These are phyloP conservation scores for Metschnikowia anglica DNA, from an alignment of 805 yeast genomes.

Conservation along the genomic window DNA sequence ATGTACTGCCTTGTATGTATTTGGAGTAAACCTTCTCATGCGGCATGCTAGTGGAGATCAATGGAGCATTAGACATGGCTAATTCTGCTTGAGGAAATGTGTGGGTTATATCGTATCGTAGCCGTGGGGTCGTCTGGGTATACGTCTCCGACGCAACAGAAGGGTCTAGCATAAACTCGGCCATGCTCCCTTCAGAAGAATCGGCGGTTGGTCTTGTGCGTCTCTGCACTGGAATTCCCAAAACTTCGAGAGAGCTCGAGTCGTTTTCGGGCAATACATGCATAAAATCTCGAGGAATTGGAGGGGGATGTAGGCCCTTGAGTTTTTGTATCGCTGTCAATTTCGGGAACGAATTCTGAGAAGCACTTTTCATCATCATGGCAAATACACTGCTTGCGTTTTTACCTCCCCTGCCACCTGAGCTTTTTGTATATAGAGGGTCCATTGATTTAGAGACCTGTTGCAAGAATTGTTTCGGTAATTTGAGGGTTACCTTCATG, in stretches of 20 bases:
- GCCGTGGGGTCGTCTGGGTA: neutral
- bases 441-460: slow-evolving; percentile 12
- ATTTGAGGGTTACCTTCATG: slow-evolving; percentile 15
- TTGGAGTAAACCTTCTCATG: slow-evolving; percentile 15
- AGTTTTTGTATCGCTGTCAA: slow-evolving; percentile 33
- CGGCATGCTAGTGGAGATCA: slow-evolving; percentile 10
- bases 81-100: neutral
- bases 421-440: slow-evolving; percentile 19
- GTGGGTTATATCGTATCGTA: slow-evolving; percentile 1
- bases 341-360: slow-evolving; percentile 25
- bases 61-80: slow-evolving; percentile 8
- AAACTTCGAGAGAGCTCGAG: neutral
- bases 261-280: slow-evolving; percentile 26
- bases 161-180: neutral
- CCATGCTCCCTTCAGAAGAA: slow-evolving; percentile 1
- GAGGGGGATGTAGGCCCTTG: slow-evolving; percentile 34
- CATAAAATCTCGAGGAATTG: slow-evolving; percentile 28
- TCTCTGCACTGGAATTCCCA: neutral
- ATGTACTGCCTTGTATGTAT: neutral
- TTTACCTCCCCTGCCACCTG: slow-evolving; percentile 14
- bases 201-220: slow-evolving; percentile 15
- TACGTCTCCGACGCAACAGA: neutral
- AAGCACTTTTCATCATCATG: slow-evolving; percentile 39
- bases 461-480: slow-evolving; percentile 11
- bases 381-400: slow-evolving; percentile 30